Evolutionary conservation across 495 filamentous ascomycete genomes (phyloP).

Genomic region (Sordaria brevicollis): DNA sequence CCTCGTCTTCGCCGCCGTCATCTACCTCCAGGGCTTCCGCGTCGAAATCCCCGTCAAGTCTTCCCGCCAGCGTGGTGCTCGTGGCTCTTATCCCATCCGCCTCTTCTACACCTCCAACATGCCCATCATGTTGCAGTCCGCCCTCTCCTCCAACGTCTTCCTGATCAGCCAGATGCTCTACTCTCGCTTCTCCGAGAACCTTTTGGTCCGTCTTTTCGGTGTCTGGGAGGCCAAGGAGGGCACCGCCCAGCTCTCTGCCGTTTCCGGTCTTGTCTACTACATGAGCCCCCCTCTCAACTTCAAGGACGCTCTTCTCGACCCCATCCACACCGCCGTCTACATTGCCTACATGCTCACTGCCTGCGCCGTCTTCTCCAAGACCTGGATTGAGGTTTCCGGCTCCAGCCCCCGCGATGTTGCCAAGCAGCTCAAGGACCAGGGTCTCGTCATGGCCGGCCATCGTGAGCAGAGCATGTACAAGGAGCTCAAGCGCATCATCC

Average conservation of each 20-base stretch:
- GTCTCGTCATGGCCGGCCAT: slow-evolving; percentile 98
- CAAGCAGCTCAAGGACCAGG: slow-evolving; percentile 99
- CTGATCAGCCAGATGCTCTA: slow-evolving; percentile 97
- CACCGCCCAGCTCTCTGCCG: slow-evolving; percentile 85
- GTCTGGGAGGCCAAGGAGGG: slow-evolving; percentile 98
- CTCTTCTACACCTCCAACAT: slow-evolving; percentile 88
- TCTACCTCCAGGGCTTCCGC: slow-evolving; percentile 99
- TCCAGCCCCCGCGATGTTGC: slow-evolving; percentile 95
- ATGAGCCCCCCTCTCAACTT: slow-evolving; percentile 98
- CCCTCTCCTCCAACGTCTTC: slow-evolving; percentile 98
- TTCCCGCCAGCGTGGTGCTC: slow-evolving; percentile 95
- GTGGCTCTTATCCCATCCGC: slow-evolving; percentile 70
- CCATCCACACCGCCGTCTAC: slow-evolving; percentile 92
- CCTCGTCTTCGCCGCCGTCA: slow-evolving; percentile 88
- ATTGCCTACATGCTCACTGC: slow-evolving; percentile 94
- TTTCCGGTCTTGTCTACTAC: slow-evolving; percentile 93
- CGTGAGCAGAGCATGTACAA: slow-evolving; percentile 99
- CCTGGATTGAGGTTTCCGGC: slow-evolving; percentile 99
- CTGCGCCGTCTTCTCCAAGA: slow-evolving; percentile 99
- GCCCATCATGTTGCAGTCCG: slow-evolving; percentile 99
- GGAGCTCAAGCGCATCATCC: slow-evolving; percentile 98
- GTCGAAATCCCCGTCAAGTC: slow-evolving; percentile 99
- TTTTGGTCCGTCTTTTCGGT: slow-evolving; percentile 90
- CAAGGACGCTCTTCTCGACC: slow-evolving; percentile 89
- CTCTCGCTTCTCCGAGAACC: slow-evolving; percentile 96